Base-by-base conservation (phyloP, 768 basidiomycete species). In the Amanita molliuscula region DNA sequence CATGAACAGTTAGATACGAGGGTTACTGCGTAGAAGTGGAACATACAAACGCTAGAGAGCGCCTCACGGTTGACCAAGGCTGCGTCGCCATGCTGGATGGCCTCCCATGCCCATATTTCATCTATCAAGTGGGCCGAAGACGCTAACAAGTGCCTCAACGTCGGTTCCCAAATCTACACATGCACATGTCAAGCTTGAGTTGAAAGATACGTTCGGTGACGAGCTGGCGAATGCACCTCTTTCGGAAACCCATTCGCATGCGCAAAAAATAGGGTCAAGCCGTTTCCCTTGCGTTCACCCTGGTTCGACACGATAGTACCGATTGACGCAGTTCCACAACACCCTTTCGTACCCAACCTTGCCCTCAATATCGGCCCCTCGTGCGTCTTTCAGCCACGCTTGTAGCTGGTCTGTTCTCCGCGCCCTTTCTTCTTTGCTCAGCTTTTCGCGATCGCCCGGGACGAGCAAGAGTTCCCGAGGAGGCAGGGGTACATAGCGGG, bases 241-340 rank as follows among this genome's bases (percentile, higher is more conserved):
- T 93, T 94, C 42, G 78, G 79, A 56, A 94, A 84, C 1, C 93
- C 91, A 63, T 89, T 94, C 2, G 88, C 89, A 61, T 94, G 92
- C 3, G 79, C 77, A 42, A 88, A 69, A 54, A 93, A 76, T 46
- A 94, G 63, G 0, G 89, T 94, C 8, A 87, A 46, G 0, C 44
- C 48, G 10, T 66, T 65, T 20, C 58, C 61, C 36, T 48, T 53
- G 31, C 28, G 47, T 52, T 13, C 33, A 52, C 8, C 56, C 53
- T 15, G 62, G 41, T 6, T 60, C 67, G 38, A 62, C 64, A 56
- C 70, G 70, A 25, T 76, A 74, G 61, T 84, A 90, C 36, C 88
- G 77, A 58, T 92, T 88, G 29, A 82, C 60, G 46, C 77, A 81
- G 46, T 76, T 81, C 85, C 86, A 89, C 47, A 90, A 62, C 3